Percentiles rank a stretch among this genome's conserved stretches.
Evolutionary conservation across 495 filamentous ascomycete genomes (phyloP).

Genomic region (Monascus purpureus): DNA sequence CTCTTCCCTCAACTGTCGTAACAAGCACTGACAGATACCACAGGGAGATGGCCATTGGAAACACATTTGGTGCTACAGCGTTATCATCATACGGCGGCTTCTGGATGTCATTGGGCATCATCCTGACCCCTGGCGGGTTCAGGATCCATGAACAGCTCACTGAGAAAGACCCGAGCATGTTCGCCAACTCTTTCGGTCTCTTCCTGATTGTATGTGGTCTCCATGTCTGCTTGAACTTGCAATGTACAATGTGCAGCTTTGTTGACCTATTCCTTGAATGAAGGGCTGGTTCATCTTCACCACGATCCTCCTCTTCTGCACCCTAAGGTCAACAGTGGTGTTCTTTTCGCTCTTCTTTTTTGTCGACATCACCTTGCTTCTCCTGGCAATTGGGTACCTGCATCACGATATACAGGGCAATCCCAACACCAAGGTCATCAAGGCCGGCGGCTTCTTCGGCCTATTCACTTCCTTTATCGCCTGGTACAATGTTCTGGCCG

Average conservation of each 20-base stretch:
- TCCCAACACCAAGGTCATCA: conserved; percentile 36
- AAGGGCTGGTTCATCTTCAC: conserved; percentile 90
- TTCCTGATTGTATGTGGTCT: conserved; percentile 49
- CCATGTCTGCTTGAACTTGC: not conserved
- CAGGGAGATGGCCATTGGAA: conserved; percentile 91
- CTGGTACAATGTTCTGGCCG: conserved; percentile 85
- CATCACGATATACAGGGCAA: conserved; percentile 19
- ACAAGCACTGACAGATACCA: not conserved
- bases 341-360: conserved; percentile 86
- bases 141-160: conserved; percentile 31
- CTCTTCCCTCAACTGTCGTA: not conserved
- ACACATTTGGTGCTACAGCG: conserved; percentile 91
- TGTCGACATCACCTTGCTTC: conserved; percentile 71
- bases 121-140: conserved; percentile 63
- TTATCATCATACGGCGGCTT: conserved; percentile 90
- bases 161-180: conserved; percentile 33
- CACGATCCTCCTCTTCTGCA: conserved; percentile 62
- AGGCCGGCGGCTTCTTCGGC: conserved; percentile 70
- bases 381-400: conserved; percentile 57
- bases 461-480: conserved; percentile 70
- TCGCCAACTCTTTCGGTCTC: conserved; percentile 57
- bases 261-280: not conserved
- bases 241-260: not conserved
- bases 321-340: conserved; percentile 74
- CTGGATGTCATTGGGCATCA: conserved; percentile 78